Evolutionary conservation across 208 protist genomes (phyloP).

Genomic region (Angomonas ambiguus): DNA sequence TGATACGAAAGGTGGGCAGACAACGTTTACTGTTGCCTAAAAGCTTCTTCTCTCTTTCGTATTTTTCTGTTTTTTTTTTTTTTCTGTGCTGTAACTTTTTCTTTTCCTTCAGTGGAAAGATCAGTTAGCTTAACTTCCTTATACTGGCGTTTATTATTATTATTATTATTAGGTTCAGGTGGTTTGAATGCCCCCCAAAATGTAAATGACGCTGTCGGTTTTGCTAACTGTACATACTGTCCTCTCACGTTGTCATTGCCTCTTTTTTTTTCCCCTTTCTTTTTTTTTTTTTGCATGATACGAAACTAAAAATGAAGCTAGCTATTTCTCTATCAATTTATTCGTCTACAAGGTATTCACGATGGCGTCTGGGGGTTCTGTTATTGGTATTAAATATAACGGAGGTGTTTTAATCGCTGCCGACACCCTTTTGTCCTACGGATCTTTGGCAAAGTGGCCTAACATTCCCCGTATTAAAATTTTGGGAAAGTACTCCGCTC

Average conservation of each 20-base stretch:
- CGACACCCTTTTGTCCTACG: slow-evolving; percentile 97
- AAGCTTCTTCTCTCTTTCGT: not conserved
- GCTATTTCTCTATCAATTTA: too few relatives aligned
- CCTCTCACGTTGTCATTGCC: too few relatives aligned
- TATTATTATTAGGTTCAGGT: too few relatives aligned
- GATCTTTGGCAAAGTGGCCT: slow-evolving; percentile 94
- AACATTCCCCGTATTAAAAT: slow-evolving; percentile 87
- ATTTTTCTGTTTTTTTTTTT: not conserved
- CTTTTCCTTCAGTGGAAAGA: too few relatives aligned
- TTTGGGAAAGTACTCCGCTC: slow-evolving; percentile 81
- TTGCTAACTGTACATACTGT: too few relatives aligned
- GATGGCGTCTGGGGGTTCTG: slow-evolving; percentile 95
- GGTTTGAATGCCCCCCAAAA: too few relatives aligned
- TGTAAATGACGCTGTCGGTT: too few relatives aligned
- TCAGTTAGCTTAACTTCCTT: too few relatives aligned
- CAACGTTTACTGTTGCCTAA: slow-evolving; percentile 9
- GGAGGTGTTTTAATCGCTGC: slow-evolving; percentile 94
- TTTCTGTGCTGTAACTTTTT: not conserved
- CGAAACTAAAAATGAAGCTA: too few relatives aligned
- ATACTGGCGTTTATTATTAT: too few relatives aligned
- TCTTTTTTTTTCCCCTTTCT: too few relatives aligned
- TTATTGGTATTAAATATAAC: slow-evolving; percentile 97
- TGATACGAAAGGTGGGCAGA: slow-evolving; percentile 15
- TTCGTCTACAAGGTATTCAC: not conserved
- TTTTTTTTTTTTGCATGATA: too few relatives aligned